Conservation (phyloP, 2,329 filamentous ascomycete genomes). For the Claviceps quebecensis region DNA sequence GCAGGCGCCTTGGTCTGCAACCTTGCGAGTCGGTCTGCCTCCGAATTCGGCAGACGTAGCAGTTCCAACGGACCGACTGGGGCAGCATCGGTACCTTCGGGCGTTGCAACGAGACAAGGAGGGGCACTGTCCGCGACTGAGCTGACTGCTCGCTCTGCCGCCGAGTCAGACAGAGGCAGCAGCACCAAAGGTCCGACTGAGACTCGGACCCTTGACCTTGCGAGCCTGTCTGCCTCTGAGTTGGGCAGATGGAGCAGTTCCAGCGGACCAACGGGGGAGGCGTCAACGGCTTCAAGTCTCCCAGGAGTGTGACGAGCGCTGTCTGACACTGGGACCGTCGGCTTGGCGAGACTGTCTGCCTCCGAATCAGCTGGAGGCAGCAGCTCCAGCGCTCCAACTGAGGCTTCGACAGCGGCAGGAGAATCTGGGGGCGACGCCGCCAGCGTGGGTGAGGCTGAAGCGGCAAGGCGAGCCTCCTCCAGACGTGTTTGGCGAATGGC, state of each 20-base stretch:
- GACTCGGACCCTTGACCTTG: background rate
- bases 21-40: background rate
- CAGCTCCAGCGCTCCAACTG: background rate
- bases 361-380: constrained; percentile 1
- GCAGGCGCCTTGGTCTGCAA: background rate
- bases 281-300: background rate
- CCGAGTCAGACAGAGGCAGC: background rate
- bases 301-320: background rate
- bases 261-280: background rate
- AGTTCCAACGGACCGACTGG: background rate
- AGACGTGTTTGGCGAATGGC: constrained; percentile 57
- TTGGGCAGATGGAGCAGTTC: background rate
- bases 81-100: background rate
- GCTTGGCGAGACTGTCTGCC: background rate
- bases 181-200: background rate
- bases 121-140: background rate
- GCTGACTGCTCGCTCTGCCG: background rate
- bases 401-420: background rate
- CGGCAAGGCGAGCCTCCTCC: constrained; percentile 26
- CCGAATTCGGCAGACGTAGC: background rate
- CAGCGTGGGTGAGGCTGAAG: constrained; percentile 5
- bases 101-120: background rate
- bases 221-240: background rate
- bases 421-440: background rate
- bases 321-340: too few species aligned